These are phyloP conservation scores for Cytospora piceae DNA, from an alignment of 2,329 filamentous ascomycete species.

Conservation along the genomic window DNA sequence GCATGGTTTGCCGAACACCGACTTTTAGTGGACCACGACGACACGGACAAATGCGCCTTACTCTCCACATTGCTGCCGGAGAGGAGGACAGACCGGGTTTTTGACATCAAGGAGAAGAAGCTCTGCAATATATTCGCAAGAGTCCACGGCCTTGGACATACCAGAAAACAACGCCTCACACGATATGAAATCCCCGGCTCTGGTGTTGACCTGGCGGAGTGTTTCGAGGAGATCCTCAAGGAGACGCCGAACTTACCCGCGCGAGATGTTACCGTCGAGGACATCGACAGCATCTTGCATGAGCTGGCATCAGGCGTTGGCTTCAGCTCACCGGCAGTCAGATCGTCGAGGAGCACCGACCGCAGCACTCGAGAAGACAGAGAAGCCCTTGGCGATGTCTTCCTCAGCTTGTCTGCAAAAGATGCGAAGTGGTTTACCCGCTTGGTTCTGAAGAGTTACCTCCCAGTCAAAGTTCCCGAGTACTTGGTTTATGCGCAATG, in stretches of 20 bases:
- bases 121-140: constrained; percentile 71
- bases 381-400: constrained; percentile 58
- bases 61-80: constrained; percentile 79
- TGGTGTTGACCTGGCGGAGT: constrained; percentile 71
- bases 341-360: constrained; percentile 38
- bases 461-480: constrained; percentile 66
- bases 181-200: constrained; percentile 62
- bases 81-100: constrained; percentile 76
- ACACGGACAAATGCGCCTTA: constrained; percentile 64
- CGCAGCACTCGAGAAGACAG: constrained; percentile 38
- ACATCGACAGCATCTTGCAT: constrained; percentile 71
- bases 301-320: constrained; percentile 67
- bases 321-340: constrained; percentile 71
- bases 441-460: constrained; percentile 75
- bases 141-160: constrained; percentile 66
- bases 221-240: constrained; percentile 66
- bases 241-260: constrained; percentile 53
- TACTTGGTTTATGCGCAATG: constrained; percentile 60
- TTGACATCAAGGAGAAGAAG: constrained; percentile 64
- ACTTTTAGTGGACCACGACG: constrained; percentile 56
- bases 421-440: constrained; percentile 90
- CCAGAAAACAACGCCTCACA: constrained; percentile 63
- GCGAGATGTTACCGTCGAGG: constrained; percentile 64
- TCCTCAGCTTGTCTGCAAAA: constrained; percentile 61
- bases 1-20: constrained; percentile 74